phyloP scores from a whole-genome alignment of 257 asterid genomes.

The Henckelia pumila region DNA sequence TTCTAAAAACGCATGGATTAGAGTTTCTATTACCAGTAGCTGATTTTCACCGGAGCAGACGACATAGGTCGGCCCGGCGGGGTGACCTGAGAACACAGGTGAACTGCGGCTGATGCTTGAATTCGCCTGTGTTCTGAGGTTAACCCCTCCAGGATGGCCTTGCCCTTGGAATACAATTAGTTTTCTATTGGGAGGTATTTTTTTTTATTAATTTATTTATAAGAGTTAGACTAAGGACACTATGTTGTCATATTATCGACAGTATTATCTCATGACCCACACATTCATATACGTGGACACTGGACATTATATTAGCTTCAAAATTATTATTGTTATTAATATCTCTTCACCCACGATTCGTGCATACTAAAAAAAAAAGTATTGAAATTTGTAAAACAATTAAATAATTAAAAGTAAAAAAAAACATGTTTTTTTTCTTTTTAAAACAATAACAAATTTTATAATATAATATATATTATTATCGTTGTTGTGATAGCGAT shows the following conservation, averaged over 20 bases:
- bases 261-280: not conserved
- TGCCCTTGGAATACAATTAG: not conserved
- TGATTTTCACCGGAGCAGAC: no score
- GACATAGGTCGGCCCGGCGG: conserved; percentile 25
- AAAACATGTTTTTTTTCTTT: no score
- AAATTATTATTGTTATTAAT: no score
- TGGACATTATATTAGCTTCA: not conserved
- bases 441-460: no score
- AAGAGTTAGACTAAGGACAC: not conserved
- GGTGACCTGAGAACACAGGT: conserved; percentile 70
- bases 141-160: conserved; percentile 40
- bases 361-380: no score
- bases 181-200: conserved; percentile 4
- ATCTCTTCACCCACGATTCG: no score
- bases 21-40: no score
- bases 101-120: not conserved
- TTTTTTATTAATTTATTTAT: not conserved
- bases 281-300: not conserved
- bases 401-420: no score
- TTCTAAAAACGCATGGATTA: not conserved
- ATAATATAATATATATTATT: no score
- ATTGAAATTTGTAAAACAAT: no score
- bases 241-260: conserved; percentile 47
- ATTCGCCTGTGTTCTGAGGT: conserved; percentile 44
- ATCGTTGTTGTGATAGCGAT: no score